phyloP scores from a whole-genome alignment of 306 rosid species.

The Biancaea sappan region DNA sequence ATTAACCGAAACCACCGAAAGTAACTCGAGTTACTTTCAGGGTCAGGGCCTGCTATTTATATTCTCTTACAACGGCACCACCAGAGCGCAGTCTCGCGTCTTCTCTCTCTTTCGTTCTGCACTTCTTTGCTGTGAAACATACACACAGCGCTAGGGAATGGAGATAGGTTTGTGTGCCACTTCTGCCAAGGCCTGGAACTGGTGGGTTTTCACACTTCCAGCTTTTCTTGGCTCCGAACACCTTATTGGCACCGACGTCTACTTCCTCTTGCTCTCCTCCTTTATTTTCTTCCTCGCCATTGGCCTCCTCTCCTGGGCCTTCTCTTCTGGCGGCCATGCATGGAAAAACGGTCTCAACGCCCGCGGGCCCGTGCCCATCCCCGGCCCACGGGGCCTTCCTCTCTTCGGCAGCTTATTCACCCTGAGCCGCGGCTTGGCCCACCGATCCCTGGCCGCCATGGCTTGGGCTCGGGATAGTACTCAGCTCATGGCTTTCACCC shows the following conservation, averaged over 20 bases:
- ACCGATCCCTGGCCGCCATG: slow-evolving; percentile 51
- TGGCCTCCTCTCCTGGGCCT: slow-evolving; percentile 43
- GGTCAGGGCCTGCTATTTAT: not conserved
- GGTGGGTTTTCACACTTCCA: slow-evolving; percentile 53
- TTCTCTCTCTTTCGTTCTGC: not conserved
- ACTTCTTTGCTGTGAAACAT: not conserved
- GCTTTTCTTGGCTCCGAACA: slow-evolving; percentile 39
- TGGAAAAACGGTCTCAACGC: slow-evolving; percentile 52
- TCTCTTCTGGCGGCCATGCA: slow-evolving; percentile 50
- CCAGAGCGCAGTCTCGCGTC: not conserved
- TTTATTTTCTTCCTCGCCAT: not conserved
- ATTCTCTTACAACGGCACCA: not conserved
- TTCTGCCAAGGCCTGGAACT: slow-evolving; percentile 33
- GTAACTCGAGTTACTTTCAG: not conserved
- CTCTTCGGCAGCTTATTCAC: slow-evolving; percentile 49
- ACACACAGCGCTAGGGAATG: not conserved
- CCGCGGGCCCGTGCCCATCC: slow-evolving; percentile 39
- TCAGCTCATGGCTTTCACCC: slow-evolving; percentile 60
- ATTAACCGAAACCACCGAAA: not conserved
- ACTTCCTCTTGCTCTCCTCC: slow-evolving; percentile 33
- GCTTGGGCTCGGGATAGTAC: slow-evolving; percentile 29
- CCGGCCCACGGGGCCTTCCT: slow-evolving; percentile 51
- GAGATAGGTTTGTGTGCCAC: not conserved
- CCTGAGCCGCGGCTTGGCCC: slow-evolving; percentile 50
- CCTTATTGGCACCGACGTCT: slow-evolving; percentile 16